Evolutionary conservation across 2,329 filamentous ascomycete species (phyloP).

Genomic region (Leptographium procerum): DNA sequence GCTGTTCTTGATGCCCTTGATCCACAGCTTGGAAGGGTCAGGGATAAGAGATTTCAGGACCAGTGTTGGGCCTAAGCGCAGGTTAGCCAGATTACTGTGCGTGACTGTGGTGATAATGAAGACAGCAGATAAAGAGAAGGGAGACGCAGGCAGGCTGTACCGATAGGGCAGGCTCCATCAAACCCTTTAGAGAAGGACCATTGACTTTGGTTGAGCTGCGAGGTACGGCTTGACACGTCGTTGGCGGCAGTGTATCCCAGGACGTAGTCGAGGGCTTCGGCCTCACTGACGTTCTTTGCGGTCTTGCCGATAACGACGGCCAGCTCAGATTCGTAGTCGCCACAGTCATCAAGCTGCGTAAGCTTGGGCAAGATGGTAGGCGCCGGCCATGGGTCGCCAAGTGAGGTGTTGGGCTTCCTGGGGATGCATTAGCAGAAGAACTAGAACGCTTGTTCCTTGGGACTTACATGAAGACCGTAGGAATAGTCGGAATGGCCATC

Average conservation of each 20-base stretch:
- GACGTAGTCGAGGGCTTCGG: constrained; percentile 35
- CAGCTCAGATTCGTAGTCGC: constrained; percentile 33
- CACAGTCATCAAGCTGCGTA: constrained; percentile 27
- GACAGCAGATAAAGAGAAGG: too few species aligned
- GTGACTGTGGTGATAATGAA: too few species aligned
- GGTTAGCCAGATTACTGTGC: too few species aligned
- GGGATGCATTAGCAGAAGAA: neutral
- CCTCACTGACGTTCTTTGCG: constrained; percentile 30
- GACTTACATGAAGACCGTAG: constrained; percentile 39
- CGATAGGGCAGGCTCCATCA: too few species aligned
- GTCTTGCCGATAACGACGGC: constrained; percentile 4
- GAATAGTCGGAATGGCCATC: constrained; percentile 39
- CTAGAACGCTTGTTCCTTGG: neutral
- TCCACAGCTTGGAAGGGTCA: constrained; percentile 28
- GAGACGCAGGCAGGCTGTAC: too few species aligned
- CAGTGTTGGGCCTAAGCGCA: too few species aligned
- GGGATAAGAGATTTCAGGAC: too few species aligned
- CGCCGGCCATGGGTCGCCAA: constrained; percentile 42
- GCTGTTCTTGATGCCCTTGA: constrained; percentile 36
- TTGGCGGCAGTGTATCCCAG: constrained; percentile 43
- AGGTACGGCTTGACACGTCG: constrained; percentile 37
- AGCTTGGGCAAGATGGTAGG: constrained; percentile 41
- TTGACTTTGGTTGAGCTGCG: constrained; percentile 39
- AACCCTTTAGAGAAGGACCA: constrained; percentile 48
- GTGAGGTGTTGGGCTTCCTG: constrained; percentile 39